Conservation (phyloP, 2,329 filamentous ascomycete species). For the Talaromyces sp. region DNA sequence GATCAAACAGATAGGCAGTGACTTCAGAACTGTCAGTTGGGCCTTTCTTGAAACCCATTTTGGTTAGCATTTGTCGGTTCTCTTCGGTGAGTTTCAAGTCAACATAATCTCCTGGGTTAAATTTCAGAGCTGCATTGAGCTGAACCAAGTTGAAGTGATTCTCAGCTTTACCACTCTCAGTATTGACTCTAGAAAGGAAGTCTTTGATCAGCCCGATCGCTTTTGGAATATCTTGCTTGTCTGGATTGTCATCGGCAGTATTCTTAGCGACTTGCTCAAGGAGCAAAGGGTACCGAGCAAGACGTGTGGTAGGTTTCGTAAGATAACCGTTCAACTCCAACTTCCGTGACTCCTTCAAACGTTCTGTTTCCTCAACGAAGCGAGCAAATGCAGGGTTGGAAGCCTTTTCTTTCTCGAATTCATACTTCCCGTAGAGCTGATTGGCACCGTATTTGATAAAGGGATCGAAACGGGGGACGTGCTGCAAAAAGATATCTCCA, state of each 20-base stretch:
- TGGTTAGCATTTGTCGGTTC: slow-evolving; percentile 87
- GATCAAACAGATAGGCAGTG: slow-evolving; percentile 92
- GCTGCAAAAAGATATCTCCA: slow-evolving; percentile 92
- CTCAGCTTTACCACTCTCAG: slow-evolving; percentile 93
- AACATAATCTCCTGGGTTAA: slow-evolving; percentile 82
- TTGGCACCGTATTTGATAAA: slow-evolving; percentile 96
- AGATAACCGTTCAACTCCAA: slow-evolving; percentile 95
- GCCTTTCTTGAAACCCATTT: slow-evolving; percentile 88
- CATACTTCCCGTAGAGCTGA: slow-evolving; percentile 93
- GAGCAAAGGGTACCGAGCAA: slow-evolving; percentile 88
- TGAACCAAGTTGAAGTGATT: slow-evolving; percentile 95
- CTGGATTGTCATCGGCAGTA: slow-evolving; percentile 81
- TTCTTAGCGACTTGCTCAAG: slow-evolving; percentile 90
- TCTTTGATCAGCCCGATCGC: slow-evolving; percentile 84
- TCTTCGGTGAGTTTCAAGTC: slow-evolving; percentile 94
- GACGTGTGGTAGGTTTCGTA: slow-evolving; percentile 92
- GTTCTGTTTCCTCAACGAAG: slow-evolving; percentile 94
- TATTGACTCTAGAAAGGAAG: slow-evolving; percentile 82
- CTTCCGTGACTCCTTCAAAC: slow-evolving; percentile 93
- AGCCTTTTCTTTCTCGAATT: slow-evolving; percentile 93
- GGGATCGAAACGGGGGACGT: slow-evolving; percentile 85
- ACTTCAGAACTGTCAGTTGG: slow-evolving; percentile 86
- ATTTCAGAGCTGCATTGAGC: slow-evolving; percentile 87
- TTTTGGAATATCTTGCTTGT: slow-evolving; percentile 88
- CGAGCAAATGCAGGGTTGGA: slow-evolving; percentile 79